Conservation (phyloP, 345 rosid genomes). For the Cardamine chenopodiifolia region DNA sequence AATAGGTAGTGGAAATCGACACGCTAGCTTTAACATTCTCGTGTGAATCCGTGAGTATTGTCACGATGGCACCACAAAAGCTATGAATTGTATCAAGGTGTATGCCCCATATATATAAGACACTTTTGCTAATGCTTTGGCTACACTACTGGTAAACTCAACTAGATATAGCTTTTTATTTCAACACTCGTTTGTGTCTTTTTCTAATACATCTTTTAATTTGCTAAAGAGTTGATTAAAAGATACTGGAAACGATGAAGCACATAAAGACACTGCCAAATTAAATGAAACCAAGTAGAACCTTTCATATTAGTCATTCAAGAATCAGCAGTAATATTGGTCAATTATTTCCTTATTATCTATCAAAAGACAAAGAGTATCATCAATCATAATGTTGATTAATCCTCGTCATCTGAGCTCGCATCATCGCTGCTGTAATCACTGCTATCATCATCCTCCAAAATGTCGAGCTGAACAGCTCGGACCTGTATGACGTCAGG, state of each 20-base stretch:
- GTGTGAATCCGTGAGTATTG: too few species aligned
- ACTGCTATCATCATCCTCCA: constrained; percentile 71
- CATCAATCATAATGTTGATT: constrained; percentile 10
- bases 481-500: constrained; percentile 77
- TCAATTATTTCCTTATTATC: constrained; percentile 1
- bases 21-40: too few species aligned
- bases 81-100: too few species aligned
- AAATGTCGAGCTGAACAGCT: constrained; percentile 83
- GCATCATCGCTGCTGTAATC: constrained; percentile 57
- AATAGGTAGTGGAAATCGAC: too few species aligned
- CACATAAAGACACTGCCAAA: neutral
- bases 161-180: too few species aligned
- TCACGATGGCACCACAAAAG: too few species aligned
- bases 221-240: too few species aligned
- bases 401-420: constrained; percentile 52
- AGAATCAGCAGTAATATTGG: constrained; percentile 18
- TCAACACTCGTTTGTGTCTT: too few species aligned
- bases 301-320: constrained; percentile 8
- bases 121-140: too few species aligned
- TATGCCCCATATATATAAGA: too few species aligned
- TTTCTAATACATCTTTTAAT: too few species aligned
- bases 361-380: neutral
- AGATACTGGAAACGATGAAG: constrained; percentile 1
- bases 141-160: too few species aligned
- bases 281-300: constrained; percentile 13